A percentile compares a stretch with the other conserved stretches of the same genome.
phyloP scores from a whole-genome alignment of 192 early-diverging fungal genomes.

The Chytriomyces sp. region DNA sequence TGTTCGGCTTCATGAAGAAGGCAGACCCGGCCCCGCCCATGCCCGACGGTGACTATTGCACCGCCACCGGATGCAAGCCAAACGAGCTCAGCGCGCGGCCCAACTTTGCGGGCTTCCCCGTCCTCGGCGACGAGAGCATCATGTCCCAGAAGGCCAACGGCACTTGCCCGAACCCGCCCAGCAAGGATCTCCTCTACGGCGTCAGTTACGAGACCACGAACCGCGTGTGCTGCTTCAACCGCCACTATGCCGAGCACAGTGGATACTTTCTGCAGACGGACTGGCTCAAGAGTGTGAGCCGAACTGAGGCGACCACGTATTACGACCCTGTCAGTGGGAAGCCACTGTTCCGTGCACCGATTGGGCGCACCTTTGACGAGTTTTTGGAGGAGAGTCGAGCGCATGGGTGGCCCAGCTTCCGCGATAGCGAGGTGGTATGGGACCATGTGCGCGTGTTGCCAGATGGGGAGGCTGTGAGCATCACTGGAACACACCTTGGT shows the following conservation, averaged over 20 bases:
- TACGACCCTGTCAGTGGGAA: conserved; percentile 10
- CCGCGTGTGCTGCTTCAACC: conserved; percentile 3
- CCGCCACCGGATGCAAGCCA: conserved; percentile 11
- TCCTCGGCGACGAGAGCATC: neutral
- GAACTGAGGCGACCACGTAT: conserved; percentile 3
- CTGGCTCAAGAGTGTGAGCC: neutral
- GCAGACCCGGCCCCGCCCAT: neutral
- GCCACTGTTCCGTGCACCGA: conserved; percentile 11
- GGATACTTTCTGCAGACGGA: conserved; percentile 8
- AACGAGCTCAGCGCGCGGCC: conserved; percentile 10
- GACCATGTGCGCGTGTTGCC: neutral
- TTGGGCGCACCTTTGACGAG: conserved; percentile 11
- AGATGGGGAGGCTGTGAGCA: conserved; percentile 6
- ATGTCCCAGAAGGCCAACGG: neutral
- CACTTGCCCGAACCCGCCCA: neutral
- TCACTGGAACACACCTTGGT: conserved; percentile 1
- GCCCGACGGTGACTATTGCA: conserved; percentile 4
- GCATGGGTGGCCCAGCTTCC: conserved; percentile 13
- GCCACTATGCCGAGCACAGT: conserved; percentile 8
- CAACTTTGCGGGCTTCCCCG: conserved; percentile 3
- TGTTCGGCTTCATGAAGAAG: too few relatives aligned
- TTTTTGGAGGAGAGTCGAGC: neutral
- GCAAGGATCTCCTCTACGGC: neutral
- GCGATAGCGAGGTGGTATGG: conserved; percentile 2
- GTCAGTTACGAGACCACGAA: neutral